Evolutionary conservation across 176 grass and related monocot species (phyloP), one percentile per base, ranked within the genome.

Genomic region (Alopecurus myosuroides): DNA sequence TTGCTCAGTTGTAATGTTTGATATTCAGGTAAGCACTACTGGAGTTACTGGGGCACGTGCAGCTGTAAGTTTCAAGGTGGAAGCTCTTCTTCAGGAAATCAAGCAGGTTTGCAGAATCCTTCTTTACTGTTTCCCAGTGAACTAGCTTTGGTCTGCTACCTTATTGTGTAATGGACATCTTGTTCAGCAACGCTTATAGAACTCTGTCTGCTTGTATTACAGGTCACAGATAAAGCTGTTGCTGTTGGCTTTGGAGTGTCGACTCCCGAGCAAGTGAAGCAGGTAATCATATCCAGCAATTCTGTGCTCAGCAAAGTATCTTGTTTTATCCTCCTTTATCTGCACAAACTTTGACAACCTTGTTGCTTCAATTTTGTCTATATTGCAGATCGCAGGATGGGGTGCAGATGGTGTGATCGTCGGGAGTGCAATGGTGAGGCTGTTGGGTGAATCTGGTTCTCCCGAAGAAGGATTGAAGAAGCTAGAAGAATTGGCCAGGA

Each of bases 201-300:
- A 56, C 41, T 75, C 39, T n/a, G 81, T 79, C 57, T 48, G 53
- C 42, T 78, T 68, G n/a, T n/a, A 72, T 85, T 35, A 48, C 85
- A 99, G 97, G 90, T 78, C 70, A 99, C 97, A 76, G 77, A 85
- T 42, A 99, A 99, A 89, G 90, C 97, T 28, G 97, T 99, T 77
- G 88, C 94, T 11, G 97, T 99, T 84, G 97, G 97, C 9, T 99
- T 99, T 88, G 97, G 97, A 67, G 93, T 99, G 82, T 99, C 97
- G 0, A 94, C 87, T 55, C 90, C 97, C 33, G 97, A 97, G 78
- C 97, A 99, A 45, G 93, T 94, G 67, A 86, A 97, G 78, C 97
- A 99, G 94, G 97, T 99, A 78, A 70, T 10, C 26, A 78, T 53
- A 62, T 29, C 76, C 58, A 49, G 7, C 23, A 60, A 62, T 61